Evolutionary conservation across 768 basidiomycete species (phyloP).

Genomic region (Clathrus columnatus): DNA sequence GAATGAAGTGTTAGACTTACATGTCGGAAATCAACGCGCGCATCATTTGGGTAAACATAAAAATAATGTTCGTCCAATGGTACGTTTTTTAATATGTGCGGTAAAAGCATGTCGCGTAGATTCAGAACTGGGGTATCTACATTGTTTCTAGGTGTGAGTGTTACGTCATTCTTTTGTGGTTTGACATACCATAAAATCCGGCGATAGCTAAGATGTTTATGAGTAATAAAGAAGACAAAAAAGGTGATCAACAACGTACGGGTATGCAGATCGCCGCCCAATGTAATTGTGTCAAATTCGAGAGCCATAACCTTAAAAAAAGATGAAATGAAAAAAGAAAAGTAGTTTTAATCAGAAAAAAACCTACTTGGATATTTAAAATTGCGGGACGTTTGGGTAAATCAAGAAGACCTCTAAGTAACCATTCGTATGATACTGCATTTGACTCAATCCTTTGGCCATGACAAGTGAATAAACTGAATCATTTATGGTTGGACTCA

Average conservation of each 20-base stretch:
- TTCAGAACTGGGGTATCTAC: slow-evolving; percentile 9
- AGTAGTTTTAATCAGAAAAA: background rate
- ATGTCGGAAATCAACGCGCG: slow-evolving; percentile 8
- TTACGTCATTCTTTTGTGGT: background rate
- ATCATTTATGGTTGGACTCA: background rate
- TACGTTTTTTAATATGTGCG: slow-evolving; percentile 6
- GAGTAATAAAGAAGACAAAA: background rate
- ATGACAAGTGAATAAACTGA: no score
- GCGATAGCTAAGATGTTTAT: slow-evolving; percentile 1
- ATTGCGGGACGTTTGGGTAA: slow-evolving; percentile 9
- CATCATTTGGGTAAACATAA: background rate
- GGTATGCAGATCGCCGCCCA: slow-evolving; percentile 12
- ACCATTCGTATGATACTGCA: slow-evolving; percentile 11
- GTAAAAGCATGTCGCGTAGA: slow-evolving; percentile 11
- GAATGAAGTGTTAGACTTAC: background rate
- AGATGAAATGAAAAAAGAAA: background rate
- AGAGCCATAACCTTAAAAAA: slow-evolving; percentile 8
- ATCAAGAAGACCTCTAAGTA: slow-evolving; percentile 9
- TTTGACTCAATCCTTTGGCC: slow-evolving; percentile 11
- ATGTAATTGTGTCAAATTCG: slow-evolving; percentile 5
- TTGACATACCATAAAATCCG: slow-evolving; percentile 8
- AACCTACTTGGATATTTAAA: slow-evolving; percentile 10
- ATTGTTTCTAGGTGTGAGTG: background rate
- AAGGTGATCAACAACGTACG: background rate
- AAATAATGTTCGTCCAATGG: slow-evolving; percentile 9